Base-by-base conservation (phyloP, 75 land plant genomes). In the Cunninghamia lanceolata region DNA sequence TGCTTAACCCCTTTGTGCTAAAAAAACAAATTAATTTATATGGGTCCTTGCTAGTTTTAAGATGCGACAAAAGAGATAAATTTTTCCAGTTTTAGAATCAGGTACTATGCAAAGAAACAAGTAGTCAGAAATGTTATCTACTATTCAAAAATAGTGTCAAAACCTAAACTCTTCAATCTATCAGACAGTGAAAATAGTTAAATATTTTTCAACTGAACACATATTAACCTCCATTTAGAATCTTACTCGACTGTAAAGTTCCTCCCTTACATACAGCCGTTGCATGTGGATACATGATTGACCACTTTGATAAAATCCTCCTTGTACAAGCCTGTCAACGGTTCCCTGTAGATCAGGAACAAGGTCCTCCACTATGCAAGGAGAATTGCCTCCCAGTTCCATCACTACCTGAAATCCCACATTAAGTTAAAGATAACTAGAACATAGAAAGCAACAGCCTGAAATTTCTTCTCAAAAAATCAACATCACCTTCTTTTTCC, bases 341-440 rank as follows among this genome's bases (percentile, higher is more conserved):
- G 91, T 86, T 73, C 84, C 82, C 25, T 89, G 52, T 15, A 89
- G 47, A 63, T 90, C 90, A 47, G 91, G 91, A 84, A 90, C 86
- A 10, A 86, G 83, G 68, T 89, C 91, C 85, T 90, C 91, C 47
- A 90, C 86, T 56, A 90, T 86, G 42, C 91, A 90, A 38, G 91
- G 91, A n/a, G 91, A 90, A 83, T 90, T 90, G 13, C 91, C 91
- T 71, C 91, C 91, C 59, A 90, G 68, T 77, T 90, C 91, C 87
- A 90, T 90, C 15, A 90, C 90, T 50, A 90, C 91, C 91, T 90
- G 85, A 36, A 28, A 85, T 50, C 53, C 53, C 53, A 50, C 53
- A 50, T 50, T 3, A 50, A 50, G 53, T 50, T 50, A 14, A 50
- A 16, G 53, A 50, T 14, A 50, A 13, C 53, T 28, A 82, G 28